Conservation (phyloP, 2,329 filamentous ascomycete species). For the Albifimbria verrucaria region DNA sequence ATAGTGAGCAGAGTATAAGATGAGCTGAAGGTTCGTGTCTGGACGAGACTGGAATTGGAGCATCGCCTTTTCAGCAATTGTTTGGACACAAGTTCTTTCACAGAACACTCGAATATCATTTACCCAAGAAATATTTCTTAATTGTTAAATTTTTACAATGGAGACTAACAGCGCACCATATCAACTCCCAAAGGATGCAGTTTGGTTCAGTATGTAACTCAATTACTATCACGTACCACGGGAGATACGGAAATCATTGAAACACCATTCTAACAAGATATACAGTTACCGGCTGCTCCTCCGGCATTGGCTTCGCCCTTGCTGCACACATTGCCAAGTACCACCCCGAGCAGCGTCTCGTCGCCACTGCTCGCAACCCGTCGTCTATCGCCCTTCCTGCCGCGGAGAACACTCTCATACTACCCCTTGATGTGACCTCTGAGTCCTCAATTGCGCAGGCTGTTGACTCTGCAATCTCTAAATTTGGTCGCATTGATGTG, state of each 20-base stretch:
- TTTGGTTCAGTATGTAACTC: constrained; percentile 3
- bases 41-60: too few relatives aligned
- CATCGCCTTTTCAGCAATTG: too few relatives aligned
- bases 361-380: not conserved
- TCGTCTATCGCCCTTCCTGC: not conserved
- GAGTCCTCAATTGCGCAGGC: not conserved
- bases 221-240: too few relatives aligned
- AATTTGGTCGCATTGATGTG: constrained; percentile 1
- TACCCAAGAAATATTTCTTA: not conserved
- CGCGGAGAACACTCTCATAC: not conserved
- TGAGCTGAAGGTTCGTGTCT: too few relatives aligned
- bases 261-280: not conserved
- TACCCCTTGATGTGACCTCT: not conserved
- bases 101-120: too few relatives aligned
- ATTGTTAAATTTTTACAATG: not conserved
- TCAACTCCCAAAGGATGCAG: not conserved
- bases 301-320: constrained; percentile 1
- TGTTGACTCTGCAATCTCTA: not conserved
- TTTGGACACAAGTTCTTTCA: too few relatives aligned
- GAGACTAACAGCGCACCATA: not conserved
- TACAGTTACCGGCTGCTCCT: constrained; percentile 1
- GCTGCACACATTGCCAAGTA: not conserved
- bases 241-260: too few relatives aligned
- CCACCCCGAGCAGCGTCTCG: not conserved
- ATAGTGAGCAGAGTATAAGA: too few relatives aligned